Evolutionary conservation across 176 grass and related monocot species (phyloP).

Genomic region (Phoenix dactylifera): DNA sequence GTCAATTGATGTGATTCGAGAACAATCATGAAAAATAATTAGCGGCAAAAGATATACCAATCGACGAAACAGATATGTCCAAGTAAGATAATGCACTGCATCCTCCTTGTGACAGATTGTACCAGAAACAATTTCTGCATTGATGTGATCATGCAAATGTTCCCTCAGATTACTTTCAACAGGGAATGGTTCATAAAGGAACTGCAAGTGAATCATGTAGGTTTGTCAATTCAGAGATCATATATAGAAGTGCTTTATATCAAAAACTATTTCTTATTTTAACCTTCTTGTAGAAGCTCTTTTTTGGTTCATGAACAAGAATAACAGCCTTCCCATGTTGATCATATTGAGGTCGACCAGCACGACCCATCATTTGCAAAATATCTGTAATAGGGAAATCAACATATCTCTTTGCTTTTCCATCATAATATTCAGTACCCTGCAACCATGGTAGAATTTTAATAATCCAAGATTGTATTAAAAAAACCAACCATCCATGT

Average conservation of each 20-base stretch:
- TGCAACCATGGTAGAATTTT: slow-evolving; percentile 24
- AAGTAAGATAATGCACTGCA: slow-evolving; percentile 94
- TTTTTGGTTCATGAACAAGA: slow-evolving; percentile 99
- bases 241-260: slow-evolving; percentile 7
- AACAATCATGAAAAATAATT: background rate
- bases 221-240: slow-evolving; percentile 28
- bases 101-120: slow-evolving; percentile 93
- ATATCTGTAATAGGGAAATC: slow-evolving; percentile 98
- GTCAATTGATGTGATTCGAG: no score
- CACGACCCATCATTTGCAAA: slow-evolving; percentile 99
- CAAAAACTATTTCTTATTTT: slow-evolving; percentile 16
- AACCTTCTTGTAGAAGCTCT: slow-evolving; percentile 99
- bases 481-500: no score
- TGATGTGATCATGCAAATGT: slow-evolving; percentile 93
- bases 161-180: slow-evolving; percentile 98
- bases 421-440: slow-evolving; percentile 95
- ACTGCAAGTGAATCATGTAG: slow-evolving; percentile 37
- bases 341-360: slow-evolving; percentile 87
- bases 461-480: background rate
- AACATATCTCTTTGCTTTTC: slow-evolving; percentile 95
- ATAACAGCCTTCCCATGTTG: slow-evolving; percentile 99
- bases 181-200: slow-evolving; percentile 93
- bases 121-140: slow-evolving; percentile 89
- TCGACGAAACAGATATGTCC: slow-evolving; percentile 90
- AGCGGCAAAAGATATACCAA: slow-evolving; percentile 49